Base-by-base conservation (phyloP, 176 grass and related monocot genomes). In the Oryza rufipogon region DNA sequence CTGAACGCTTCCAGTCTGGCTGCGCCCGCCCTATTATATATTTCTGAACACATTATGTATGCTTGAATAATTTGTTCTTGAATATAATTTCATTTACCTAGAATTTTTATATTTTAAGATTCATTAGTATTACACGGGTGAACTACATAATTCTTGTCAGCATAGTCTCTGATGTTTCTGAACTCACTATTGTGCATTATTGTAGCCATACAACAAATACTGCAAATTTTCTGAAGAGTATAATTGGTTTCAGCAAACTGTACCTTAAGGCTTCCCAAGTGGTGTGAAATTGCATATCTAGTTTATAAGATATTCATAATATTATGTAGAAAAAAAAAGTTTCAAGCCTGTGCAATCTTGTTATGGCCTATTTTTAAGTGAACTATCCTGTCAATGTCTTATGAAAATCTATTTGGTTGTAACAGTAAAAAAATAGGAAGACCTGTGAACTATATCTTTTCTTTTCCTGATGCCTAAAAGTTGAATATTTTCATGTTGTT, bases 231-330 rank as follows among this genome's bases (percentile, higher is more conserved):
- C 15, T 64, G 17, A 30, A 66, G 42, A 63, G 58, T 63, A 17
- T 61, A 61, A 61, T 61, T 61, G 20, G 7, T 61, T 22, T 76
- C 73, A 66, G 32, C 8, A 61, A 23, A 54, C 52, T 78, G 36
- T 69, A 76, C 38, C 15, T 20, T 22, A 70, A 47, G 67, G 63
- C 63, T 64, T 66, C 51, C 34, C 66, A 76, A 28, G 41, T 80
- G 72, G 41, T 28, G 49, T 38, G 6, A 77, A 77, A 65, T 38
- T 68, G 0, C 51, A 71, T 70, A 54, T n/a, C 11, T 73, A 61
- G 65, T 70, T 20, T 61, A 77, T 77, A 39, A 78, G 36, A 45
- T 63, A 77, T 34, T 75, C 25, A 45, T 63, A 77, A 76, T 84
- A 52, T 56, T 42, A 56, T 76, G 34, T 46, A 15, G 7, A 10